These are phyloP conservation scores for Talaromyces atroroseus DNA, from an alignment of 2,329 filamentous ascomycete species.

Conservation along the genomic window DNA sequence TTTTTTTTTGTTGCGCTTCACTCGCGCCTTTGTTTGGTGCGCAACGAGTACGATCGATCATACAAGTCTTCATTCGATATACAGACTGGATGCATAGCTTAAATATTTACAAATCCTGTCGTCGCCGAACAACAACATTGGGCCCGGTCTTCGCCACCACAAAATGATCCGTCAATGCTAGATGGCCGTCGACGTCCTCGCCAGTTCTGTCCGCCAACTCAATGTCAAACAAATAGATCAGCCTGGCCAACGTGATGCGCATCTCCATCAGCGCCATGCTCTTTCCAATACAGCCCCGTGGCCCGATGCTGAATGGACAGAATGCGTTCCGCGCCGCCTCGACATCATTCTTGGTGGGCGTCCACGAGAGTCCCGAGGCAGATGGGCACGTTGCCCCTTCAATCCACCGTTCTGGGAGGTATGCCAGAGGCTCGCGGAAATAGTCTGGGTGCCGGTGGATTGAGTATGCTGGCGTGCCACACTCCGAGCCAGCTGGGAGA, in stretches of 20 bases:
- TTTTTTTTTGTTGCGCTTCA: background rate
- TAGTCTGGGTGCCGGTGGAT: constrained; percentile 63
- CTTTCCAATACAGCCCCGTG: constrained; percentile 40
- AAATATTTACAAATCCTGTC: background rate
- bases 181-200: constrained; percentile 31
- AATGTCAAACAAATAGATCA: constrained; percentile 38
- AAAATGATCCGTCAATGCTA: constrained; percentile 35
- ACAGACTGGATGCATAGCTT: background rate
- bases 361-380: constrained; percentile 25
- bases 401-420: constrained; percentile 62
- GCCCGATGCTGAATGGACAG: constrained; percentile 53
- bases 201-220: constrained; percentile 28
- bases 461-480: constrained; percentile 62
- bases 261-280: constrained; percentile 41
- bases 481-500: constrained; percentile 51
- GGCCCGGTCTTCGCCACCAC: constrained; percentile 34
- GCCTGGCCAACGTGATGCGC: constrained; percentile 32
- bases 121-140: constrained; percentile 24
- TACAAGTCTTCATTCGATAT: background rate
- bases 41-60: background rate
- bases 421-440: constrained; percentile 56
- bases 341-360: constrained; percentile 46
- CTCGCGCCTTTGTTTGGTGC: too few species aligned
- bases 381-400: constrained; percentile 40
- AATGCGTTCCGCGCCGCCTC: constrained; percentile 60